phyloP scores from a whole-genome alignment of 1,284 basidiomycete genomes.

The Ustilago esculenta region DNA sequence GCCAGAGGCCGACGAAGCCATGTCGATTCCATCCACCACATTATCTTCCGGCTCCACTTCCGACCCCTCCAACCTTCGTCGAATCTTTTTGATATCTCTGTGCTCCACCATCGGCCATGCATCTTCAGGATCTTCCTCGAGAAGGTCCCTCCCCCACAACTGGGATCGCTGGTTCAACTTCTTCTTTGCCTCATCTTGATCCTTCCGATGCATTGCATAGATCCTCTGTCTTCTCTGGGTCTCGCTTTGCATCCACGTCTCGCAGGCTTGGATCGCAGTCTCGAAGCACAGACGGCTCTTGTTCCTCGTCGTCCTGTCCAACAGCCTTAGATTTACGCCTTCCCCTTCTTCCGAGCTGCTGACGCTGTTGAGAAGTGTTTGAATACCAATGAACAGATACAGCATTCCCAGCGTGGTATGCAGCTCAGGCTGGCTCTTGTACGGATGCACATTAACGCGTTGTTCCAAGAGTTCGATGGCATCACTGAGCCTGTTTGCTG shows the following conservation, averaged over 20 bases:
- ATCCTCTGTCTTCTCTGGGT: conserved; percentile 20
- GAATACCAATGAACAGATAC: conserved; percentile 27
- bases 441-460: conserved; percentile 28
- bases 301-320: conserved; percentile 21
- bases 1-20: conserved; percentile 8
- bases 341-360: background rate
- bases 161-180: conserved; percentile 4
- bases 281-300: conserved; percentile 27
- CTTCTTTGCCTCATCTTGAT: background rate
- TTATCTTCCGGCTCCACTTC: background rate
- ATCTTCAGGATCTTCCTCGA: background rate
- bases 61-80: conserved; percentile 2
- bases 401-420: conserved; percentile 28
- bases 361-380: conserved; percentile 1
- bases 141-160: conserved; percentile 19
- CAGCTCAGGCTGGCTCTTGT: conserved; percentile 18
- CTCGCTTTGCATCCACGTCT: conserved; percentile 5
- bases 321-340: conserved; percentile 4
- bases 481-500: conserved; percentile 5
- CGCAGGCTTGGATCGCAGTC: conserved; percentile 8
- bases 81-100: background rate
- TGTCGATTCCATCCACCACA: background rate
- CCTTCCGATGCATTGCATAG: conserved; percentile 10
- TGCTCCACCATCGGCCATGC: conserved; percentile 12
- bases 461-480: conserved; percentile 34